A percentile compares a stretch with the other conserved stretches of the same genome.
phyloP scores from a whole-genome alignment of 257 asterid species.

The Plantago elongata region DNA sequence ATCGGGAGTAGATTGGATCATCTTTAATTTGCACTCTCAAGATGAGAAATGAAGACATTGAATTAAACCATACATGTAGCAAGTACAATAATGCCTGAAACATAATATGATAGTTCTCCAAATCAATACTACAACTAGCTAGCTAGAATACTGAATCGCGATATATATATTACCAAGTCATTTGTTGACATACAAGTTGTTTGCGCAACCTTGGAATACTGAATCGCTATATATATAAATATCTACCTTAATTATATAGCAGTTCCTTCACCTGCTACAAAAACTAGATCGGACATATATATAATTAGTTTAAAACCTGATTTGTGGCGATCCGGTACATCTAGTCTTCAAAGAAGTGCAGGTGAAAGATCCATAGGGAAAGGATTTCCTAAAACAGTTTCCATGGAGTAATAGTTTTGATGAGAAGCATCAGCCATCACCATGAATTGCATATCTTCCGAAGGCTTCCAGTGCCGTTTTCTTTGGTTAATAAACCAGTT shows the following conservation, averaged over 20 bases:
- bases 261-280: constrained; percentile 1
- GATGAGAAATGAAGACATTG: too few relatives aligned
- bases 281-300: background rate
- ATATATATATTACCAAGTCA: background rate
- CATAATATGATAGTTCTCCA: background rate
- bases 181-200: background rate
- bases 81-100: too few relatives aligned
- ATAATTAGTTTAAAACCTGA: background rate
- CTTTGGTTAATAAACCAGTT: constrained; percentile 96
- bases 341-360: constrained; percentile 39
- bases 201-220: background rate
- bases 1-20: too few relatives aligned
- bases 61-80: too few relatives aligned
- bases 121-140: constrained; percentile 4
- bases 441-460: constrained; percentile 92
- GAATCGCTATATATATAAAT: background rate
- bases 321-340: background rate
- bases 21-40: too few relatives aligned
- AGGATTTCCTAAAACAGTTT: constrained; percentile 58
- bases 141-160: too few relatives aligned
- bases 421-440: constrained; percentile 77
- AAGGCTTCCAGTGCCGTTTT: constrained; percentile 95
- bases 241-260: background rate
- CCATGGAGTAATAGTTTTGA: constrained; percentile 58
- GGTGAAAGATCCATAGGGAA: constrained; percentile 79